Base-by-base conservation (phyloP, 192 early-diverging fungal genomes). In the Entrophospora sp. region DNA sequence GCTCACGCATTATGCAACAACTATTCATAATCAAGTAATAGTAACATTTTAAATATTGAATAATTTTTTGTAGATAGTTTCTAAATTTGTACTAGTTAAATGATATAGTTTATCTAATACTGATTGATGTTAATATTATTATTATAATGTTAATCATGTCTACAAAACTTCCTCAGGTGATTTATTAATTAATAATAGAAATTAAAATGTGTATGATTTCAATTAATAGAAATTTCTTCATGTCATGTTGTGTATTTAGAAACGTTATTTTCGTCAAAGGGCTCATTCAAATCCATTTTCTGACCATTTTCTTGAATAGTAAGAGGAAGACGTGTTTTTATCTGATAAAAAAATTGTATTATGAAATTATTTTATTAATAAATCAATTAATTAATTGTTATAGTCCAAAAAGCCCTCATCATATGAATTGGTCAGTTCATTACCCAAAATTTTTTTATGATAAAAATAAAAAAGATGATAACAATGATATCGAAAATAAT, bases 221-320 rank as follows among this genome's bases (percentile, higher is more conserved):
- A n/a, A 43, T n/a, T 22, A 22, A 46, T 22, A 22, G 18, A 46
- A 46, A 46, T 34, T 5, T 9, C 4, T 13, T 37, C 18, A 32
- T 7, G 18, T 22, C 20, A 45, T 49, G 18, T 25, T 8, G 14
- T 0, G 5, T 9, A 24, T 25, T 37, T 74, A 91, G 81, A 91
- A 99, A 81, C 86, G 88, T 62, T 92, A 78, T 69, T 89, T 84
- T 67, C 77, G 87, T 24, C 87, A 90, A 71, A 88, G 96, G 49
- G 97, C 97, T 10, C 97, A 99, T 68, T 93, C 94, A 55, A 99
- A 99, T 69, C 86, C 91, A 3, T 98, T 99, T 71, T 94, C 92
- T 25, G 97, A 99, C 73, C 93, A 97, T 72, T 80, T 85, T 6
- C 79, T 98, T 45, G 89, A 91, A 52, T 98, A 98, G 83, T 91